These are phyloP conservation scores for Epithemia pelagica DNA, from an alignment of 108 stramenopile genomes.

Conservation along the genomic window DNA sequence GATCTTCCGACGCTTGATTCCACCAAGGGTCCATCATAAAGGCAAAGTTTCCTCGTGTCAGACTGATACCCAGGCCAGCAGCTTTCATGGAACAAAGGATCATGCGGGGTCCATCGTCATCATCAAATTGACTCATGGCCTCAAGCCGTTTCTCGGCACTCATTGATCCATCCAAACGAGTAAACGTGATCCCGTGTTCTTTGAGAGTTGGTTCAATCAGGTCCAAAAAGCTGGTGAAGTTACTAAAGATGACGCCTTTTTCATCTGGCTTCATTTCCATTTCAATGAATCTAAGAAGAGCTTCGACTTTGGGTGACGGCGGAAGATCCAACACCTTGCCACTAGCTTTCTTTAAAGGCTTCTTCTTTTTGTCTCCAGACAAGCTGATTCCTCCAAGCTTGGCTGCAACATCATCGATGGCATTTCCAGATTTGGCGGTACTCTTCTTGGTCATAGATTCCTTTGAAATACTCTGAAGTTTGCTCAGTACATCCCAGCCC, in stretches of 20 bases:
- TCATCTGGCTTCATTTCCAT: constrained; percentile 33
- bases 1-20: constrained; percentile 15
- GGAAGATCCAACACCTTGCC: background rate
- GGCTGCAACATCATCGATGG: background rate
- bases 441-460: background rate
- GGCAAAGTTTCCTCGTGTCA: constrained; percentile 50
- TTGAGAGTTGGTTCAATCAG: constrained; percentile 38
- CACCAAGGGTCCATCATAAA: constrained; percentile 66
- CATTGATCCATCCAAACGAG: constrained; percentile 47
- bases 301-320: constrained; percentile 28
- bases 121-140: constrained; percentile 23
- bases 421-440: background rate
- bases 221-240: constrained; percentile 59
- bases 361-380: constrained; percentile 1
- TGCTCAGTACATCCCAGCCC: constrained; percentile 45
- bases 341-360: background rate
- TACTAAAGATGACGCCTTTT: constrained; percentile 54
- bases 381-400: background rate
- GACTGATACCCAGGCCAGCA: constrained; percentile 64
- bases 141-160: constrained; percentile 28
- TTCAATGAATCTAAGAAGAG: constrained; percentile 26
- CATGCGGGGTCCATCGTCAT: constrained; percentile 24
- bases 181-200: constrained; percentile 38
- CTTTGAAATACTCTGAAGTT: constrained; percentile 18
- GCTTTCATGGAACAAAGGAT: constrained; percentile 18